These are phyloP conservation scores for Poronia punctata DNA, from an alignment of 495 filamentous ascomycete genomes.

Conservation along the genomic window DNA sequence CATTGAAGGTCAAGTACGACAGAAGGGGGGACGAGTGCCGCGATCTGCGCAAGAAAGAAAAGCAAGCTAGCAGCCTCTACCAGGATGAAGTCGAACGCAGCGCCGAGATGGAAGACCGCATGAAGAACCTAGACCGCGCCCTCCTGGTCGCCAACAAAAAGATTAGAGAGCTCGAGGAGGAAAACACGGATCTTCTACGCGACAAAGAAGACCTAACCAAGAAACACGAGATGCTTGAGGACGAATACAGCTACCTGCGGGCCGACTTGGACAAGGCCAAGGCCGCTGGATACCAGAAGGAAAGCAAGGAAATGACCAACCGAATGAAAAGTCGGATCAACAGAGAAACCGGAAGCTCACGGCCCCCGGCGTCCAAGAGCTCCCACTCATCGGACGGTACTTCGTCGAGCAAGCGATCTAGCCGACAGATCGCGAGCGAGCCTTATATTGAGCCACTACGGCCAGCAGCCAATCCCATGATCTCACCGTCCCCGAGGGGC, in stretches of 20 bases:
- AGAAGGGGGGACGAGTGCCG: slow-evolving; percentile 18
- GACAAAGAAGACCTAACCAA: slow-evolving; percentile 2
- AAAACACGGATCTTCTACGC: slow-evolving; percentile 6
- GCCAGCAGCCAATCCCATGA: slow-evolving; percentile 3
- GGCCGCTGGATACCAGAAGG: slow-evolving; percentile 6
- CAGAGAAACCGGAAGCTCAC: too few species aligned
- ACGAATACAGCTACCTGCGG: slow-evolving; percentile 12
- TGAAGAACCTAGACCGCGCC: slow-evolving; percentile 5
- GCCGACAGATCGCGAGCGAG: slow-evolving; percentile 14
- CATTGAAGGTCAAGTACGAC: slow-evolving; percentile 14
- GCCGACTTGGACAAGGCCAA: slow-evolving; percentile 12
- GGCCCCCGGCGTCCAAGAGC: neutral
- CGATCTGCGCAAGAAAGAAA: slow-evolving; percentile 13
- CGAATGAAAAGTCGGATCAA: slow-evolving; percentile 14
- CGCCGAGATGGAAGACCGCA: slow-evolving; percentile 7
- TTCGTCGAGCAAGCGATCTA: slow-evolving; percentile 14
- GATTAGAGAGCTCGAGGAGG: slow-evolving; percentile 15
- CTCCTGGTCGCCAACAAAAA: slow-evolving; percentile 5
- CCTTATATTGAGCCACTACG: slow-evolving; percentile 27
- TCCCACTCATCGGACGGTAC: slow-evolving; percentile 13
- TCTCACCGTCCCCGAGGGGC: slow-evolving; percentile 10
- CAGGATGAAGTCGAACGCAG: slow-evolving; percentile 16
- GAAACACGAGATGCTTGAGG: neutral
- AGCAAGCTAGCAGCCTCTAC: slow-evolving; percentile 13
- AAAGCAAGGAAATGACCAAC: slow-evolving; percentile 4